A percentile compares a stretch with the other conserved stretches of the same genome.
Evolutionary conservation across 805 yeast species (phyloP).

Genomic region (Wickerhamiella siamensis): DNA sequence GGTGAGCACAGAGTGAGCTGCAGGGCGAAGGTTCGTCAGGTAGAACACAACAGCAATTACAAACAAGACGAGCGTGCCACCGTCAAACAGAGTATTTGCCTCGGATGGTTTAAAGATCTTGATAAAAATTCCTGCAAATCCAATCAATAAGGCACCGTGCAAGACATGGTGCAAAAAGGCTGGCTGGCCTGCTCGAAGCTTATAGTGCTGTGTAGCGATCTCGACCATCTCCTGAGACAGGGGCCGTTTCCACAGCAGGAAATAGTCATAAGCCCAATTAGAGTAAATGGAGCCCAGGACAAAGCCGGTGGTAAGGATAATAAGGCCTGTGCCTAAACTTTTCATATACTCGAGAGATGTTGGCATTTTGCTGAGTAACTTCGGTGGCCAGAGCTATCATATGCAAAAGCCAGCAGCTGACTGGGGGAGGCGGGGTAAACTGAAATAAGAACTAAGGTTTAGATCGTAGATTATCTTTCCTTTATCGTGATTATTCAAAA

Average conservation of each 20-base stretch:
- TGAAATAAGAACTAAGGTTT: conserved; percentile 19
- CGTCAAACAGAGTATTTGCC: conserved; percentile 78
- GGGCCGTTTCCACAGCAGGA: conserved; percentile 50
- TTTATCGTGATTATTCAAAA: too few species aligned
- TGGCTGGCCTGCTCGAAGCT: conserved; percentile 56
- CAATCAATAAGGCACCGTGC: conserved; percentile 48
- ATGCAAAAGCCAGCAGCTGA: too few species aligned
- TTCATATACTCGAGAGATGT: background rate
- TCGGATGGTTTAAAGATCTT: conserved; percentile 80
- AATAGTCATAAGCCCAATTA: conserved; percentile 70
- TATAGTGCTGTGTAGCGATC: conserved; percentile 58
- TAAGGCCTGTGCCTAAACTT: conserved; percentile 14
- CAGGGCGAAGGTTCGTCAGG: conserved; percentile 73
- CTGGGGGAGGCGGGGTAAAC: too few species aligned
- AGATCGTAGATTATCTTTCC: too few species aligned
- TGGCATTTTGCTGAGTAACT: too few species aligned
- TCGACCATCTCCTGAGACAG: conserved; percentile 41
- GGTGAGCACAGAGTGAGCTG: conserved; percentile 49
- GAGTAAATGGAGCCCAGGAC: conserved; percentile 65
- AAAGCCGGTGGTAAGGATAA: conserved; percentile 44
- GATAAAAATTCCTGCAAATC: conserved; percentile 56
- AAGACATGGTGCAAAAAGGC: conserved; percentile 41
- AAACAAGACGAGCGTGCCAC: conserved; percentile 63
- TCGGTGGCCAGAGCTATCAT: too few species aligned
- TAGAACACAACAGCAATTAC: conserved; percentile 66